A percentile compares a stretch with the other conserved stretches of the same genome.
Conservation (phyloP, 2,329 filamentous ascomycete genomes). For the Pseudocercospora cruenta region DNA sequence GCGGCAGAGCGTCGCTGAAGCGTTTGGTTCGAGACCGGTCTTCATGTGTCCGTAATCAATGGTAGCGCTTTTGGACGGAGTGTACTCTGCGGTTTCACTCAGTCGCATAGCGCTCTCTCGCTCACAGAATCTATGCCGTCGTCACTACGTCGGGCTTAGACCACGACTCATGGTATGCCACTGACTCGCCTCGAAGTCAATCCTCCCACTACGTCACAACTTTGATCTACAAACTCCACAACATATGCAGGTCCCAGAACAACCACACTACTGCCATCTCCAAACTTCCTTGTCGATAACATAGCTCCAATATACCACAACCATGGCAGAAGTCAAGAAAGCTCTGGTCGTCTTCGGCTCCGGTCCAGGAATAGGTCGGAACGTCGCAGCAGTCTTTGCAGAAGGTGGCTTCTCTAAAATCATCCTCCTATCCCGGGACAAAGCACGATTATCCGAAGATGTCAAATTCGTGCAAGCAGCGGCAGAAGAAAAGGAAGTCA, state of each 20-base stretch:
- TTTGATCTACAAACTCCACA: background rate
- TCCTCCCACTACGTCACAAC: background rate
- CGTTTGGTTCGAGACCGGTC: too few relatives aligned
- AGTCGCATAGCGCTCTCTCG: too few relatives aligned
- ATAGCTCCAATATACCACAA: background rate
- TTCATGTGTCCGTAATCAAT: too few relatives aligned
- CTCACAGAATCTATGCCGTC: background rate
- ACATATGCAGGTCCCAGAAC: conserved; percentile 8
- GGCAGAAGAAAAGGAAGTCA: conserved; percentile 8
- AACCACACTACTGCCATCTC: background rate
- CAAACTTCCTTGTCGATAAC: background rate
- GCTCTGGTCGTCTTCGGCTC: conserved; percentile 36
- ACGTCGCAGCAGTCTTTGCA: conserved; percentile 34
- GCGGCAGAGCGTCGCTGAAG: too few relatives aligned
- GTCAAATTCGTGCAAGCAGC: conserved; percentile 25
- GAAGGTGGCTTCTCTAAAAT: conserved; percentile 33
- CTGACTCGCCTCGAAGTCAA: conserved; percentile 4
- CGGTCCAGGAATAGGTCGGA: conserved; percentile 37
- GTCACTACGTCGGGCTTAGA: background rate
- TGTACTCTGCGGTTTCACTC: too few relatives aligned
- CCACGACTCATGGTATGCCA: background rate
- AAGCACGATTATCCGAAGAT: conserved; percentile 30
- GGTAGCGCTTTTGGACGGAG: too few relatives aligned
- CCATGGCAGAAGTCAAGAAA: background rate
- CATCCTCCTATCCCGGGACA: conserved; percentile 31